Evolutionary conservation across 257 asterid species (phyloP), one percentile per base, ranked within the genome.

Genomic region (Nemophila menziesii): DNA sequence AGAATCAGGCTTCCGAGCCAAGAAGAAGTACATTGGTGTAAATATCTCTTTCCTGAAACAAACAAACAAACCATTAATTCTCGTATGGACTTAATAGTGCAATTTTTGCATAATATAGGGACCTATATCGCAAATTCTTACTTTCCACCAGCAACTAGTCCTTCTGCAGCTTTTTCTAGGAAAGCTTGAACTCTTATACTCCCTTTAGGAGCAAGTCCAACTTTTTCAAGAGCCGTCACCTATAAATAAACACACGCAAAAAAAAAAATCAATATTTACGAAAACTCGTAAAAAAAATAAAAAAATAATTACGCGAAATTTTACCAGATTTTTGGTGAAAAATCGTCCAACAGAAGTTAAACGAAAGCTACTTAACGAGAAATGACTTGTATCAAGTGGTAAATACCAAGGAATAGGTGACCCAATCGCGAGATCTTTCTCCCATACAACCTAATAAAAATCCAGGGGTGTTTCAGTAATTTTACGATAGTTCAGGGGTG

Each of bases 161-260:
- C 99, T 62, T 90, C 96, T 26, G 96, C 94, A 40, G 96, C 99
- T 69, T 90, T 85, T 74, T 90, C 99, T 55, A 90, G 66, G 93
- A 90, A 85, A 68, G 77, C 80, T 60, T 84, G 95, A 65, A 89
- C 98, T 63, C 98, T 70, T 68, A 75, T 90, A 46, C 98, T 89
- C 63, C 98, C 98, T 59, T 67, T 67, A 0, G 98, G 98, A 16
- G 98, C 98, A 49, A 89, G 43, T 33, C 95, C 93, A 1, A 76
- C 41, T 18, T 68, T 75, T 66, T 89, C 98, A 3, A 89, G 74
- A 39, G 67, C 85, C 49, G 48, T 74, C 54, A 89, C 98, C 98
- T 89, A 51, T 49, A 62, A 16, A 41, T 19, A 49, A 33, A 38
- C 19, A 21, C 34, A 17, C 18, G 43, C 43, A 16, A 5, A 2